A percentile compares a stretch with the other conserved stretches of the same genome.
Conservation (phyloP, 2,329 filamentous ascomycete genomes). For the Seiridium unicorne region DNA sequence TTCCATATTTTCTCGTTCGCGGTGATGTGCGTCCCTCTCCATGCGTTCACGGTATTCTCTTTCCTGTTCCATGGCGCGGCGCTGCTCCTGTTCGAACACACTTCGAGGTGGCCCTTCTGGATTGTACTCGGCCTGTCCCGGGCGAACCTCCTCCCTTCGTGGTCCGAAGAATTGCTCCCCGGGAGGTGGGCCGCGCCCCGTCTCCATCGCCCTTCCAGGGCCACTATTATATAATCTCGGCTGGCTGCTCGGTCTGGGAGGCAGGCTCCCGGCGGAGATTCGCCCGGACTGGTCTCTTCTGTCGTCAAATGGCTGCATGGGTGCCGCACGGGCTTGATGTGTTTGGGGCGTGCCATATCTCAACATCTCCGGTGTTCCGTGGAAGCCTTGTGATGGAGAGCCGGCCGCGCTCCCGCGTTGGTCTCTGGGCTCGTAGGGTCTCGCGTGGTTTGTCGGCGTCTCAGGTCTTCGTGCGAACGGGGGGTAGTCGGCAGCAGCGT, state of each 20-base stretch:
- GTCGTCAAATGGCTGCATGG: constrained; percentile 45
- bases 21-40: constrained; percentile 38
- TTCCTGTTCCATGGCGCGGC: constrained; percentile 48
- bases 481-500: constrained; percentile 51
- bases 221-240: constrained; percentile 47
- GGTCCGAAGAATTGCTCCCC: constrained; percentile 40
- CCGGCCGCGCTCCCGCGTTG: constrained; percentile 41
- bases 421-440: constrained; percentile 48
- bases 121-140: constrained; percentile 47
- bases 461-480: constrained; percentile 63
- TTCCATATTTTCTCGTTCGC: constrained; percentile 44
- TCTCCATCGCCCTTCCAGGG: constrained; percentile 44
- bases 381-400: constrained; percentile 45
- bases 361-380: constrained; percentile 55
- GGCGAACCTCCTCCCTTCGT: constrained; percentile 47
- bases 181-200: constrained; percentile 35
- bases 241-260: constrained; percentile 50
- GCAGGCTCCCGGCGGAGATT: constrained; percentile 32
- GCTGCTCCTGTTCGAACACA: constrained; percentile 52
- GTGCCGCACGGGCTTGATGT: constrained; percentile 51
- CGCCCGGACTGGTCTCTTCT: constrained; percentile 34
- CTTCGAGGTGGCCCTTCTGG: constrained; percentile 44
- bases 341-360: constrained; percentile 59
- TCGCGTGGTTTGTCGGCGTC: constrained; percentile 65
- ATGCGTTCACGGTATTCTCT: constrained; percentile 36